phyloP scores from a whole-genome alignment of 371 early-diverging fungal genomes.

The Mucor racemosus region DNA sequence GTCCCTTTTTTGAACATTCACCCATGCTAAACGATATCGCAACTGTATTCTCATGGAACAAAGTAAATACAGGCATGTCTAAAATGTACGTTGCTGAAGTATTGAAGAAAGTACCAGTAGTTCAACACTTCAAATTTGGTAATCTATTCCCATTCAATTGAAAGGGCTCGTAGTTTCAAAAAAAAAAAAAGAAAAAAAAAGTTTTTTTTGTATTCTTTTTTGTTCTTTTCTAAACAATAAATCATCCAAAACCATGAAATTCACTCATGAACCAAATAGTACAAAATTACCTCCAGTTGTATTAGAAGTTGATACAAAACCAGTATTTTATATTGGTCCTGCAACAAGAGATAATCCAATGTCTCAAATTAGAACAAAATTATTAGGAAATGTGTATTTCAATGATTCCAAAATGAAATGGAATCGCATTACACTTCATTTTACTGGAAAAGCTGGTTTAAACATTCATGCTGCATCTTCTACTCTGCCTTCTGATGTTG shows the following conservation, averaged over 20 bases:
- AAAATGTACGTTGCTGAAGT: slow-evolving; percentile 98
- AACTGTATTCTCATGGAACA: slow-evolving; percentile 85
- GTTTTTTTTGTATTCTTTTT: background rate
- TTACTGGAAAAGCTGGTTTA: slow-evolving; percentile 40
- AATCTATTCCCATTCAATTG: slow-evolving; percentile 53
- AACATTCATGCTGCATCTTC: slow-evolving; percentile 31
- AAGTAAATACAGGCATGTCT: slow-evolving; percentile 93
- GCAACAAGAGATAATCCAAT: slow-evolving; percentile 46
- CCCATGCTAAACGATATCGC: slow-evolving; percentile 95
- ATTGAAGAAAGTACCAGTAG: slow-evolving; percentile 93
- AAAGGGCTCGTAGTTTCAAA: background rate
- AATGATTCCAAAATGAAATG: slow-evolving; percentile 43
- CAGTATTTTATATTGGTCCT: slow-evolving; percentile 48
- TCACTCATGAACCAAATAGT: background rate
- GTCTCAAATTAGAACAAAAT: slow-evolving; percentile 41
- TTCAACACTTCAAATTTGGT: slow-evolving; percentile 98
- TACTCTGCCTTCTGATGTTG: slow-evolving; percentile 19
- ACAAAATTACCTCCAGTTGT: slow-evolving; percentile 8
- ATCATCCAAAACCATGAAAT: slow-evolving; percentile 3
- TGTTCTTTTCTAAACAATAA: background rate
- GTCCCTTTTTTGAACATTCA: slow-evolving; percentile 83
- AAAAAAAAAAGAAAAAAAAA: background rate
- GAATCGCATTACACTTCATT: slow-evolving; percentile 48
- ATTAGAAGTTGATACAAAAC: slow-evolving; percentile 21
- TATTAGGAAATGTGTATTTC: slow-evolving; percentile 44